phyloP scores from a whole-genome alignment of 140 eudicot genomes.

The Senecio squalidus region DNA sequence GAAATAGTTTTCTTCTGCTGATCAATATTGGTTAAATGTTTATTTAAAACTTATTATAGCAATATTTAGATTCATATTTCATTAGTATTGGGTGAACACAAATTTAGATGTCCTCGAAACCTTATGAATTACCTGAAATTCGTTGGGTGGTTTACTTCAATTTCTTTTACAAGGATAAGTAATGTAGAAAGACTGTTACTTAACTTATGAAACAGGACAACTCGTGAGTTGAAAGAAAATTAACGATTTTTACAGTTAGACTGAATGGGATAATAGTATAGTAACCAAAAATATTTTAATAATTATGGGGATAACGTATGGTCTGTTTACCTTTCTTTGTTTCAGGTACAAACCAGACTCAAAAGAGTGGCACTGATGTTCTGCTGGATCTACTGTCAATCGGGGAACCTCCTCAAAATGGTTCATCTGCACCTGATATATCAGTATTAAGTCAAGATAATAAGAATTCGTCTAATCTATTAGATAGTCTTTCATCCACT shows the following conservation, averaged over 20 bases:
- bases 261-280: neutral
- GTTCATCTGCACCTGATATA: conserved; percentile 44
- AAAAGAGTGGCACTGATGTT: conserved; percentile 73
- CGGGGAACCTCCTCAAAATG: conserved; percentile 61
- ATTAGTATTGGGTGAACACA: too few relatives aligned
- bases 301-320: neutral
- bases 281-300: too few relatives aligned
- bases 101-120: too few relatives aligned
- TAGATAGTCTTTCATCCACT: conserved; percentile 42
- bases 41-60: too few relatives aligned
- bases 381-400: conserved; percentile 83
- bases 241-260: neutral
- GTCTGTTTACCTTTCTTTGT: conserved; percentile 4
- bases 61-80: too few relatives aligned
- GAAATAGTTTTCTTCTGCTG: neutral
- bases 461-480: conserved; percentile 32
- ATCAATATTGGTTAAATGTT: too few relatives aligned
- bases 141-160: too few relatives aligned
- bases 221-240: too few relatives aligned
- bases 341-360: conserved; percentile 60
- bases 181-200: too few relatives aligned
- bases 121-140: too few relatives aligned
- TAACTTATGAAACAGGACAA: too few relatives aligned
- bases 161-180: too few relatives aligned
- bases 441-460: conserved; percentile 50